A percentile compares a stretch with the other conserved stretches of the same genome.
phyloP scores from a whole-genome alignment of 1,139 yeast genomes.

The Pichia sp. region DNA sequence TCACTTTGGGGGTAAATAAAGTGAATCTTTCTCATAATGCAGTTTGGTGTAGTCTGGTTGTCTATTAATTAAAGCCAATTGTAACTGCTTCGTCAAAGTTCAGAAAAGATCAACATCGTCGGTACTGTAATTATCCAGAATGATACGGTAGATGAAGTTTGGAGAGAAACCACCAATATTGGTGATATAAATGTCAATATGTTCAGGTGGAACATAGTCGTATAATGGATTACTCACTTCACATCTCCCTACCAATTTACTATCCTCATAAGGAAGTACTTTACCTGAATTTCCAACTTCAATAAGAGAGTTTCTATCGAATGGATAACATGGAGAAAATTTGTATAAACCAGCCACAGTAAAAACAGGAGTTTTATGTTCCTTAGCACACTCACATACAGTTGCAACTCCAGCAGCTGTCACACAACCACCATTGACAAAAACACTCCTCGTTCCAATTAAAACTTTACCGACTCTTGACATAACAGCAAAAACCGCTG shows the following conservation, averaged over 20 bases:
- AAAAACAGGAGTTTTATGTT: conserved; percentile 89
- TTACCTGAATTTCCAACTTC: conserved; percentile 93
- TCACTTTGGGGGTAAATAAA: conserved; percentile 17
- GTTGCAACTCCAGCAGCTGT: conserved; percentile 87
- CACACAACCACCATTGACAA: conserved; percentile 91
- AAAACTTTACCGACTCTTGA: conserved; percentile 94
- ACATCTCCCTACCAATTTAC: conserved; percentile 56
- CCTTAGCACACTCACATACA: conserved; percentile 94
- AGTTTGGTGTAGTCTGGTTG: too few species aligned
- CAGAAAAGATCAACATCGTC: conserved; percentile 63
- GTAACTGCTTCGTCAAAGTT: neutral
- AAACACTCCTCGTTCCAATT: conserved; percentile 84
- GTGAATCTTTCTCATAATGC: too few species aligned
- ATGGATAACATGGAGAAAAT: conserved; percentile 89
- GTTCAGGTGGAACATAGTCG: conserved; percentile 90
- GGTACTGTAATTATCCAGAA: conserved; percentile 84
- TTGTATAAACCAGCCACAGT: conserved; percentile 93
- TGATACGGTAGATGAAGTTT: conserved; percentile 89
- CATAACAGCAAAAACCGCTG: conserved; percentile 92
- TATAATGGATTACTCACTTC: conserved; percentile 88
- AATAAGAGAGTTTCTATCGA: conserved; percentile 76
- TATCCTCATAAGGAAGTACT: conserved; percentile 66
- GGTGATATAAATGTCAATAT: conserved; percentile 88
- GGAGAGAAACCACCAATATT: conserved; percentile 97
- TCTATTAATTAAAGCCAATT: too few species aligned